These are phyloP conservation scores for Heteromeles arbutifolia DNA, from an alignment of 306 rosid genomes.

Conservation along the genomic window DNA sequence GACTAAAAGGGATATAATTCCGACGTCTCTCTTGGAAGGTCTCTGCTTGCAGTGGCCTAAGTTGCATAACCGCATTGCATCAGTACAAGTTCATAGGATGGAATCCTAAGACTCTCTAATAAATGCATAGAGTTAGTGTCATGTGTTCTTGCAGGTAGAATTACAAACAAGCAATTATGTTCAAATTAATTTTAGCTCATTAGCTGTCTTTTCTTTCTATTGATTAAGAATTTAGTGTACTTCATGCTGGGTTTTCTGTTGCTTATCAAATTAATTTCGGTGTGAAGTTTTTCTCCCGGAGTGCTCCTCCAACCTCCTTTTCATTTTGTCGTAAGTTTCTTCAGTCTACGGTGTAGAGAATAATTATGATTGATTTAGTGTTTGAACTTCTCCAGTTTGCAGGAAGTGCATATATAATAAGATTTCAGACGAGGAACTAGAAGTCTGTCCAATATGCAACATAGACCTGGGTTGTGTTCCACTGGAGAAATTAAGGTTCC, in stretches of 20 bases:
- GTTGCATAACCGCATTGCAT: not conserved
- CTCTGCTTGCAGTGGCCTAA: slow-evolving; percentile 9
- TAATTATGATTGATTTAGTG: slow-evolving; percentile 6
- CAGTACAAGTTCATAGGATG: not conserved
- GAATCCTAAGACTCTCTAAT: not conserved
- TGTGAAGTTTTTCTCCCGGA: not conserved
- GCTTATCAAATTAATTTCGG: not conserved
- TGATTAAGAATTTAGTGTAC: slow-evolving; percentile 6
- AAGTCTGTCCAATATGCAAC: slow-evolving; percentile 65
- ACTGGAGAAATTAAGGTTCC: slow-evolving; percentile 58
- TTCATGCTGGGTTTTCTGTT: not conserved
- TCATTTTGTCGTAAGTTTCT: not conserved
- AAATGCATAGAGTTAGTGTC: not conserved
- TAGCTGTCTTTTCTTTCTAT: not conserved
- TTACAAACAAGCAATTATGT: not conserved
- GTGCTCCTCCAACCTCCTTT: not conserved
- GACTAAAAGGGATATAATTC: slow-evolving; percentile 3
- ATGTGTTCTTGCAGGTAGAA: not conserved
- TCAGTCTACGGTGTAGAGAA: not conserved
- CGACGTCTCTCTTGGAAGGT: not conserved
- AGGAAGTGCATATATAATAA: slow-evolving; percentile 69
- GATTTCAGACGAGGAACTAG: slow-evolving; percentile 54
- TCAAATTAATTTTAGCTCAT: not conserved
- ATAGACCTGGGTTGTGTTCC: slow-evolving; percentile 59
- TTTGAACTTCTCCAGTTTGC: slow-evolving; percentile 60